Evolutionary conservation across 2,329 filamentous ascomycete species (phyloP).

Genomic region (Sclerotinia minor): DNA sequence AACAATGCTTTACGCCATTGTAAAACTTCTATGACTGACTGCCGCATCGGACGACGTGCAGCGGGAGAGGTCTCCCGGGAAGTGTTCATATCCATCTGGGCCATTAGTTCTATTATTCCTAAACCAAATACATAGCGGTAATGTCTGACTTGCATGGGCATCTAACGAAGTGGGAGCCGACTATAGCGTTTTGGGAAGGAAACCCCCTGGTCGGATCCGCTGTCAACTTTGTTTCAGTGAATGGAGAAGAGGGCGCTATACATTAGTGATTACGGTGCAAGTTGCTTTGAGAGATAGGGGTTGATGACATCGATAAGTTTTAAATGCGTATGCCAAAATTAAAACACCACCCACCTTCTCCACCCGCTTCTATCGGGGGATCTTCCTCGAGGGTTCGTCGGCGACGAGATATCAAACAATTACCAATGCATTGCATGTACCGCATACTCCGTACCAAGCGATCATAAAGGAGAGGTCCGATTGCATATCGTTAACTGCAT

Average conservation of each 20-base stretch:
- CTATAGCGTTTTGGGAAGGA: background rate
- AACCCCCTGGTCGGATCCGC: background rate
- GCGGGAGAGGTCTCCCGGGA: slow-evolving; percentile 20
- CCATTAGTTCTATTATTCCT: background rate
- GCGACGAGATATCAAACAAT: background rate
- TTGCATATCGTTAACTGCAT: background rate
- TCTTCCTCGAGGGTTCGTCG: background rate
- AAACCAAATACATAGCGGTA: background rate
- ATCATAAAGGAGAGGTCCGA: background rate
- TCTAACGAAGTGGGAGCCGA: background rate
- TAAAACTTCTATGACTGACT: background rate
- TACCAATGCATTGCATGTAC: background rate
- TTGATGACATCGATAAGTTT: background rate
- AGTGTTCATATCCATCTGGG: background rate
- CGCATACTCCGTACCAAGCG: background rate
- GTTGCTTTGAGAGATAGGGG: background rate
- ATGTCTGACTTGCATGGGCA: slow-evolving; percentile 1
- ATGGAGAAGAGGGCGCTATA: background rate
- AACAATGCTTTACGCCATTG: slow-evolving; percentile 10
- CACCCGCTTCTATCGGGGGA: background rate
- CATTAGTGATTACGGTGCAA: background rate
- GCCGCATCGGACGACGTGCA: slow-evolving; percentile 14
- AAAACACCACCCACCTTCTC: too few species aligned
- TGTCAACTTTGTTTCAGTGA: slow-evolving; percentile 10
- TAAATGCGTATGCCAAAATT: background rate